These are phyloP conservation scores for Botrytis elliptica DNA, from an alignment of 2,329 filamentous ascomycete genomes.

Conservation along the genomic window DNA sequence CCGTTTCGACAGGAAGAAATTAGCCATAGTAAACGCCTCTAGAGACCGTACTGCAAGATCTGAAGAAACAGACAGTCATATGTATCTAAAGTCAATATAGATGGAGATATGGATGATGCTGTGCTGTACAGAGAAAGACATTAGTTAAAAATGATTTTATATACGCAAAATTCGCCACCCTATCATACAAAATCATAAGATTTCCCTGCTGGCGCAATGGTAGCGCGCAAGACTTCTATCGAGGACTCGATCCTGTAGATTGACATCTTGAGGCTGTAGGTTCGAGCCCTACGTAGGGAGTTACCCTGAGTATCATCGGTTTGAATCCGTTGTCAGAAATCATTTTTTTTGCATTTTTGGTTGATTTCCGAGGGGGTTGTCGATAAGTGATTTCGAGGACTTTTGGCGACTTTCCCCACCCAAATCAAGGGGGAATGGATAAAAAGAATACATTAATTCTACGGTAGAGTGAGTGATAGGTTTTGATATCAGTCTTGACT, in stretches of 20 bases:
- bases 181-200: background rate
- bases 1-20: background rate
- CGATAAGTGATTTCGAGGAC: background rate
- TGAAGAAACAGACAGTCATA: background rate
- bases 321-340: background rate
- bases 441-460: too few species aligned
- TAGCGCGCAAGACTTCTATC: conserved; percentile 18
- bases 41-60: accelerated
- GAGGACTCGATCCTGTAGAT: too few species aligned
- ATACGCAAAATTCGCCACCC: accelerated
- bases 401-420: background rate
- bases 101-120: background rate
- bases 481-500: background rate
- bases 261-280: background rate
- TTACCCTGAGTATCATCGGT: conserved; percentile 14
- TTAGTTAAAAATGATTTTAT: accelerated
- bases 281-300: conserved; percentile 11
- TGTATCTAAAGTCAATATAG: background rate
- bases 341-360: background rate
- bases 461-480: too few species aligned
- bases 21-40: background rate
- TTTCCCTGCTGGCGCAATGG: conserved; percentile 19
- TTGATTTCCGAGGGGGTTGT: background rate
- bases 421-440: background rate
- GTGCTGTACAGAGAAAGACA: background rate